phyloP scores from a whole-genome alignment of 2,329 filamentous ascomycete genomes.

The Talaromyces pinophilus region DNA sequence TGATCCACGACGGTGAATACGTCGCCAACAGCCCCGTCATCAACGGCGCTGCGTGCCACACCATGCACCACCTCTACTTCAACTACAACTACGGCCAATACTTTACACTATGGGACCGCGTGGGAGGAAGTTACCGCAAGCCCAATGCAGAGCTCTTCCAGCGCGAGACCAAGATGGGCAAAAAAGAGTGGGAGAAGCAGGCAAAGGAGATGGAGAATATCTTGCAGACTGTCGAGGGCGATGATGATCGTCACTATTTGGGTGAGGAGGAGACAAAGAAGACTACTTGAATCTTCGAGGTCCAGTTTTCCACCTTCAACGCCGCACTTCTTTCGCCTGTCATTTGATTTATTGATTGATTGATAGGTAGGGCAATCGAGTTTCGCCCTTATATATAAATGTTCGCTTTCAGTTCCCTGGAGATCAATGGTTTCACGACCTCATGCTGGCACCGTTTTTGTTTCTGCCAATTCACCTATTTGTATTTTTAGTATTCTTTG shows the following conservation, averaged over 20 bases:
- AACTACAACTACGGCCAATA: constrained; percentile 95
- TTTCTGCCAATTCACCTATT: neutral
- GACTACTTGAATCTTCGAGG: constrained; percentile 16
- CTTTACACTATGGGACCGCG: constrained; percentile 85
- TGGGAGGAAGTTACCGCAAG: constrained; percentile 82
- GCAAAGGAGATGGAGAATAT: constrained; percentile 73
- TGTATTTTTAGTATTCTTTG: constrained; percentile 3
- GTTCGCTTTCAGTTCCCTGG: neutral
- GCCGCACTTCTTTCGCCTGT: neutral
- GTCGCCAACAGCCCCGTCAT: constrained; percentile 85
- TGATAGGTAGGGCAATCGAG: neutral
- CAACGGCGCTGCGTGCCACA: constrained; percentile 94
- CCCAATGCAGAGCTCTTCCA: constrained; percentile 84
- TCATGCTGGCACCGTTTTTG: neutral
- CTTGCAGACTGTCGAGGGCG: constrained; percentile 70
- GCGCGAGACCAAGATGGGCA: constrained; percentile 80
- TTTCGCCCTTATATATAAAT: neutral
- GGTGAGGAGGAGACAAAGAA: constrained; percentile 40
- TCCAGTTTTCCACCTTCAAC: neutral
- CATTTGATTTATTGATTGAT: neutral
- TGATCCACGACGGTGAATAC: constrained; percentile 96
- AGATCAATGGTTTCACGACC: constrained; percentile 11
- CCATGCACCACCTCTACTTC: constrained; percentile 84
- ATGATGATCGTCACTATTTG: constrained; percentile 49
- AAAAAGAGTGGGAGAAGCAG: constrained; percentile 77